Percentiles rank a stretch among this genome's conserved stretches.
phyloP scores from a whole-genome alignment of 768 basidiomycete genomes.

The Boletus sp. region DNA sequence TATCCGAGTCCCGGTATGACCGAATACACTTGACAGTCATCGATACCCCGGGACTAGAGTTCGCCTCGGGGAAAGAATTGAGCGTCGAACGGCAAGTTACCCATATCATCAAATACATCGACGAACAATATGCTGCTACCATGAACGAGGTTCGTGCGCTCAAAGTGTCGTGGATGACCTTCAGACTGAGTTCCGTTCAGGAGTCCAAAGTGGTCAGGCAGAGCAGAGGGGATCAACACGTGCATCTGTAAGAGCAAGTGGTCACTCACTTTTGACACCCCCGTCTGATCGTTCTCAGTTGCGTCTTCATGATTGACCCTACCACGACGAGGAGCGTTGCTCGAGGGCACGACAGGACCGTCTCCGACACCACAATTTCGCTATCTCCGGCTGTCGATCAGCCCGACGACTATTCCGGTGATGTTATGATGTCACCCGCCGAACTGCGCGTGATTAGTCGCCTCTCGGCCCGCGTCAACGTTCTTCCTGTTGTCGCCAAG shows the following conservation, averaged over 20 bases:
- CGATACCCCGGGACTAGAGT: conserved; percentile 85
- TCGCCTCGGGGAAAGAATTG: conserved; percentile 67
- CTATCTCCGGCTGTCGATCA: conserved; percentile 47
- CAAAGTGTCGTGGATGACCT: background rate
- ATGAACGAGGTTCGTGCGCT: conserved; percentile 67
- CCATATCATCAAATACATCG: conserved; percentile 71
- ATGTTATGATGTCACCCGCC: conserved; percentile 68
- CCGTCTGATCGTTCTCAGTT: conserved; percentile 42
- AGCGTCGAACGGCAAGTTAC: conserved; percentile 79
- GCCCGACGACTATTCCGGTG: conserved; percentile 45
- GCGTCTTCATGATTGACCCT: conserved; percentile 85
- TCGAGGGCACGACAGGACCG: conserved; percentile 49
- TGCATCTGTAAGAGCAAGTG: conserved; percentile 66
- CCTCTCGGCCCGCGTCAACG: conserved; percentile 70
- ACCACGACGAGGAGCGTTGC: conserved; percentile 57
- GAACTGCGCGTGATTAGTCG: conserved; percentile 80
- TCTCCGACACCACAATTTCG: conserved; percentile 67
- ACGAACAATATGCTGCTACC: conserved; percentile 79
- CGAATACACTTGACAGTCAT: conserved; percentile 76
- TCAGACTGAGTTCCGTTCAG: conserved; percentile 36
- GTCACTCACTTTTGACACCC: background rate
- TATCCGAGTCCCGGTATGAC: conserved; percentile 81
- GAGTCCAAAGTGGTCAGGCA: conserved; percentile 87
- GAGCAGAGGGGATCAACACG: conserved; percentile 86
- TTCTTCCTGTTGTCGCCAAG: conserved; percentile 78